These are phyloP conservation scores for Lavandula angustifolia DNA, from an alignment of 257 asterid species.

Conservation along the genomic window DNA sequence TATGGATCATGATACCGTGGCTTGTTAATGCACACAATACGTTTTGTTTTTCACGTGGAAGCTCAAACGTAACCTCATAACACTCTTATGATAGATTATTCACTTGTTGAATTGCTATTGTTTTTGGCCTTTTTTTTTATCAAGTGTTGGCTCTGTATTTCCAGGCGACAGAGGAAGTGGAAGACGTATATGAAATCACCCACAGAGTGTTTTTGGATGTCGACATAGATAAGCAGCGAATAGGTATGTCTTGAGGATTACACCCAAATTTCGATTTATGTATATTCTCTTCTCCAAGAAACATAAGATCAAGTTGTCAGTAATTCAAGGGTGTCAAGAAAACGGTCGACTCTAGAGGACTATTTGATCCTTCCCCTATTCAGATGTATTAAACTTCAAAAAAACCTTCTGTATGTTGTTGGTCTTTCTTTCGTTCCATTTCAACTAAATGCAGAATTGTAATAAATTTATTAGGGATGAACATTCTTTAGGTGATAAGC, in stretches of 20 bases:
- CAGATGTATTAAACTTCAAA: too few species aligned
- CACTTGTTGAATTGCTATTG: neutral
- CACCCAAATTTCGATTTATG: slow-evolving; percentile 2
- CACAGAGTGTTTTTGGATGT: slow-evolving; percentile 92
- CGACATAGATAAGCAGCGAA: slow-evolving; percentile 86
- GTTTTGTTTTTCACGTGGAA: slow-evolving; percentile 7
- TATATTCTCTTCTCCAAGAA: slow-evolving; percentile 7
- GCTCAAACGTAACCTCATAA: neutral
- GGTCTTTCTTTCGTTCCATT: neutral
- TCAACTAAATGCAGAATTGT: neutral
- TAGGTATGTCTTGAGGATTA: slow-evolving; percentile 44
- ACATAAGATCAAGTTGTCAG: slow-evolving; percentile 7
- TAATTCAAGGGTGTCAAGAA: neutral
- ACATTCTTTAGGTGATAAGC: neutral
- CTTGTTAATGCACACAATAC: neutral
- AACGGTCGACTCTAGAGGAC: neutral
- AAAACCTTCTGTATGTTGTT: neutral
- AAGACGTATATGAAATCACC: slow-evolving; percentile 71
- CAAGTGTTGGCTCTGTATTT: slow-evolving; percentile 4
- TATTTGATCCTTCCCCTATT: neutral
- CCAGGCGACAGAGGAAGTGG: slow-evolving; percentile 60
- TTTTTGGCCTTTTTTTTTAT: neutral
- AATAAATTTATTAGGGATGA: neutral
- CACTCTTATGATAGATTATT: neutral
- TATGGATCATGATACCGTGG: slow-evolving; percentile 5